Evolutionary conservation across 129 eudicot species (phyloP), one percentile per base, ranked within the genome.

Genomic region (Tagetes patula): DNA sequence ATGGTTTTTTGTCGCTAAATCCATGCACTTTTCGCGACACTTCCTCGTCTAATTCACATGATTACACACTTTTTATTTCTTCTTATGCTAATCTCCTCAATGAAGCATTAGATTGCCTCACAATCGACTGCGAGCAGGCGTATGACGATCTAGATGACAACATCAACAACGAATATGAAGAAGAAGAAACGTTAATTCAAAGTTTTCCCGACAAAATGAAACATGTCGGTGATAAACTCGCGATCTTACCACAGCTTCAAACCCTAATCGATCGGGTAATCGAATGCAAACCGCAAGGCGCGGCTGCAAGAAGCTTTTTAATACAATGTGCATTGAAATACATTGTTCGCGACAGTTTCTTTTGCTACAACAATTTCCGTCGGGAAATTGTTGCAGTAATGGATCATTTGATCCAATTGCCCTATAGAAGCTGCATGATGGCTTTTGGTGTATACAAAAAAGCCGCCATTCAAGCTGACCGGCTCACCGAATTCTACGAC

Each of bases 381-480:
- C 65, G 49, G 1, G 90, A 87, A 40, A 84, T 90, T 32, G 79
- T 75, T 2, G 31, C 71, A 13, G 84, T 90, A 0, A 64, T 90
- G 3, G 96, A 90, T 45, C 73, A 85, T 77, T 81, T 89, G 10
- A 87, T 85, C 20, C 85, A 84, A 40, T 32, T 90, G 33, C 96
- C 93, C 0, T 83, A 83, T 67, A 69, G 77, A 20, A 81, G 82
- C 36, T 76, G 88, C 73, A 71, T 79, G 56, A 82, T 75, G 4
- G 96, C 88, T 13, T 85, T 90, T 14, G 76, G 78, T 5, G 76
- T 90, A 4, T 90, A 90, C 85, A 90, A 90, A 58, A 90, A 77
- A 62, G 93, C 96, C 1, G 85, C 90, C 0, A 7, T 72, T 1
- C 96, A 90, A 83, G 90, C 88, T 2, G 74, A 77, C 42, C 72